Conservation (phyloP, 495 filamentous ascomycete species). For the Aspergillus biplanus region DNA sequence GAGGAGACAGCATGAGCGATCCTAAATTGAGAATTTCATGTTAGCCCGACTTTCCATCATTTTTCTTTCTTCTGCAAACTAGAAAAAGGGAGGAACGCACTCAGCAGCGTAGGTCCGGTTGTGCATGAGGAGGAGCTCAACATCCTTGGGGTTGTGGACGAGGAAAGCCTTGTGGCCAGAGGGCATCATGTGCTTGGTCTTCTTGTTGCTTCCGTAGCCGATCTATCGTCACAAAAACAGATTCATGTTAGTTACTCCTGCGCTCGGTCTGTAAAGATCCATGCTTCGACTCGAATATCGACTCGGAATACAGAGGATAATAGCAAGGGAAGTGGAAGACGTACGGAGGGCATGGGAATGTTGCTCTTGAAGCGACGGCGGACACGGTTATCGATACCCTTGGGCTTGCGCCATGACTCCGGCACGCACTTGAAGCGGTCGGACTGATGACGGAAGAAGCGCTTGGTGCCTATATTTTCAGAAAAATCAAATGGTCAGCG, state of each 20-base stretch:
- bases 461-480: slow-evolving; percentile 70
- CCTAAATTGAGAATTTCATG: slow-evolving; percentile 50
- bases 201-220: slow-evolving; percentile 97
- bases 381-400: slow-evolving; percentile 96
- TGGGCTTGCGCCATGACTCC: slow-evolving; percentile 94
- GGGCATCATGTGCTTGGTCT: slow-evolving; percentile 97
- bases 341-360: slow-evolving; percentile 96
- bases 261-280: too few relatives aligned
- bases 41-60: background rate
- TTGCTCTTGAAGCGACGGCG: slow-evolving; percentile 92
- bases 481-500: slow-evolving; percentile 10
- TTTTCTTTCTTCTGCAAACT: too few relatives aligned
- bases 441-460: slow-evolving; percentile 94
- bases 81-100: slow-evolving; percentile 58
- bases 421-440: slow-evolving; percentile 91
- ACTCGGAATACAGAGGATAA: background rate
- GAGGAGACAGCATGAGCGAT: slow-evolving; percentile 97
- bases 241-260: background rate
- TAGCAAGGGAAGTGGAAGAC: slow-evolving; percentile 36
- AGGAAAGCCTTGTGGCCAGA: slow-evolving; percentile 99
- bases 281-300: too few relatives aligned
- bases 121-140: slow-evolving; percentile 99
- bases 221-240: slow-evolving; percentile 59
- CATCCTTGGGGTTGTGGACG: slow-evolving; percentile 91
- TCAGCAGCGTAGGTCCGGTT: slow-evolving; percentile 98